A percentile compares a stretch with the other conserved stretches of the same genome.
Evolutionary conservation across 2,329 filamentous ascomycete species (phyloP).

Genomic region (Diplodia mutila): DNA sequence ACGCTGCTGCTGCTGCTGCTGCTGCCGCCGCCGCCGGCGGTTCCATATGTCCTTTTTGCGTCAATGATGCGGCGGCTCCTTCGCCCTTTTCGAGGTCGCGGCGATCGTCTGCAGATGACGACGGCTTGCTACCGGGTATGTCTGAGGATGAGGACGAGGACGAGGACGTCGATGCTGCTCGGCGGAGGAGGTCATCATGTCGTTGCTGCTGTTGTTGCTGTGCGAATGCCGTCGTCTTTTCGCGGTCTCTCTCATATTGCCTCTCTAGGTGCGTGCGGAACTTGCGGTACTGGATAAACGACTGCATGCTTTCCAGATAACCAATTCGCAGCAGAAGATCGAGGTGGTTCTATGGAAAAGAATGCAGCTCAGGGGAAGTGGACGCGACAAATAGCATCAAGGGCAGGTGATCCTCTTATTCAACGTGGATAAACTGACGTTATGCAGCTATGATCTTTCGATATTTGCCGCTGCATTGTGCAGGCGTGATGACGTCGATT

Average conservation of each 20-base stretch:
- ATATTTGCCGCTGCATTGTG: not conserved
- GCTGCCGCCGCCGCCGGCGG: too few relatives aligned
- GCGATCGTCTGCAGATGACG: not conserved
- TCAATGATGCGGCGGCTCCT: not conserved
- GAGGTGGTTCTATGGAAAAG: not conserved
- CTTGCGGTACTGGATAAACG: constrained; percentile 33
- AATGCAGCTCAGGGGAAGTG: not conserved
- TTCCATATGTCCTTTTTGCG: not conserved
- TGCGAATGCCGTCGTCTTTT: constrained; percentile 17
- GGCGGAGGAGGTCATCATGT: too few relatives aligned
- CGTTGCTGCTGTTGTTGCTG: not conserved
- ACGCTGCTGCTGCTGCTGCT: not conserved
- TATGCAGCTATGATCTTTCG: not conserved
- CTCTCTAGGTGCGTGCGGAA: constrained; percentile 29
- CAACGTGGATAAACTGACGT: not conserved
- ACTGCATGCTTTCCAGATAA: constrained; percentile 32
- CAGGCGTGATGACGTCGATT: constrained; percentile 7
- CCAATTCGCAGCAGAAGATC: not conserved
- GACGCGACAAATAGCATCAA: not conserved
- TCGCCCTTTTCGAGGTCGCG: not conserved
- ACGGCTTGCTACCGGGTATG: not conserved
- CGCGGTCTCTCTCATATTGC: constrained; percentile 27
- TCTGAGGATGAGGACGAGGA: not conserved
- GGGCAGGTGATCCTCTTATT: not conserved
- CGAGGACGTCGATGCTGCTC: not conserved